A percentile compares a stretch with the other conserved stretches of the same genome.
Conservation (phyloP, 371 early-diverging fungal genomes). For the Mucor velutinosus region DNA sequence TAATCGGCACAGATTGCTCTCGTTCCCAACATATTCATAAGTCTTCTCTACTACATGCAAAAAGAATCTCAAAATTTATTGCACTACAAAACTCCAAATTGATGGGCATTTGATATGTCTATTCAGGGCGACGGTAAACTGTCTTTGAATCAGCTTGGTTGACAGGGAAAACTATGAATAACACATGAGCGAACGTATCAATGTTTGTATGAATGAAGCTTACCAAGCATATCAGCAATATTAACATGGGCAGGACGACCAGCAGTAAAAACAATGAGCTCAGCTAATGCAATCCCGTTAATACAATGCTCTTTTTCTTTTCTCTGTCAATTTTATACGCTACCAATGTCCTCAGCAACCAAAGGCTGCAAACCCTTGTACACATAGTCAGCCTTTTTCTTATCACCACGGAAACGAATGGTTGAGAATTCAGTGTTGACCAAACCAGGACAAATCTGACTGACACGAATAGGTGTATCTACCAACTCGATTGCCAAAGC, state of each 20-base stretch:
- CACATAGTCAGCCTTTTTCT: constrained; percentile 74
- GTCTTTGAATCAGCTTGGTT: constrained; percentile 73
- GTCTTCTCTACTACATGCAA: not conserved
- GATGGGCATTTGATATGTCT: not conserved
- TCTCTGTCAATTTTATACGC: not conserved
- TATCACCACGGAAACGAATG: constrained; percentile 84
- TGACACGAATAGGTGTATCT: constrained; percentile 75
- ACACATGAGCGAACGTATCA: not conserved
- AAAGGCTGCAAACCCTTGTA: constrained; percentile 80
- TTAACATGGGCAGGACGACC: constrained; percentile 83
- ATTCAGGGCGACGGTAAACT: constrained; percentile 36
- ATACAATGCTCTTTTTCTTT: not conserved
- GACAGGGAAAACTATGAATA: constrained; percentile 62
- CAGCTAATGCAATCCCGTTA: constrained; percentile 50
- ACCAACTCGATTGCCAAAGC: constrained; percentile 83
- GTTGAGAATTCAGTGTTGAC: constrained; percentile 94
- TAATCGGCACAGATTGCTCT: too few species aligned
- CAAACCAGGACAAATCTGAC: constrained; percentile 76
- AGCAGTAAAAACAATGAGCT: constrained; percentile 84
- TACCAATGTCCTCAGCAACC: constrained; percentile 71
- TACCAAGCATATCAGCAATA: constrained; percentile 73
- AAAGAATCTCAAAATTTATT: not conserved
- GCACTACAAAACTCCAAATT: not conserved
- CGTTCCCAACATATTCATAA: too few species aligned
- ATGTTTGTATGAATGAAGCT: not conserved